These are phyloP conservation scores for Sugiyamaella floridensis DNA, from an alignment of 805 yeast genomes.

Conservation along the genomic window DNA sequence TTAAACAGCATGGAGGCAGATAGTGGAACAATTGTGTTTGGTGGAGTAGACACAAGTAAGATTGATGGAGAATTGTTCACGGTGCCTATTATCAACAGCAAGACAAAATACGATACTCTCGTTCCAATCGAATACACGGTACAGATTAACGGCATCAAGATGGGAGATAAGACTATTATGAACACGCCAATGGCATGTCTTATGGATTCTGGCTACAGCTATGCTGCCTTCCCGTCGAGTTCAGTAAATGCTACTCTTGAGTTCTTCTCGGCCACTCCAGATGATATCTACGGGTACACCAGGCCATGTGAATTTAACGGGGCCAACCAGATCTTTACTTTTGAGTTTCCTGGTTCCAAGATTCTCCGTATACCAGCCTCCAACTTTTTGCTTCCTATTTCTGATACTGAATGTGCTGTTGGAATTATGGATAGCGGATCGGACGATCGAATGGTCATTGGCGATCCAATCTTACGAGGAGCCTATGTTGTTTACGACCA, in stretches of 20 bases:
- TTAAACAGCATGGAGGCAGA: conserved; percentile 30
- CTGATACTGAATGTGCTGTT: conserved; percentile 5
- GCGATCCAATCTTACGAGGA: conserved; percentile 57
- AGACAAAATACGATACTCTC: conserved; percentile 2
- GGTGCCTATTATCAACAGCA: conserved; percentile 27
- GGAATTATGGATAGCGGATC: conserved; percentile 4
- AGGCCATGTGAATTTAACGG: conserved; percentile 12
- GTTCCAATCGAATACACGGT: conserved; percentile 17
- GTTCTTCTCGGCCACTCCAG: conserved; percentile 5
- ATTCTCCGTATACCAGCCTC: conserved; percentile 19
- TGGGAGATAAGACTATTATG: conserved; percentile 5
- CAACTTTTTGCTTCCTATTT: conserved; percentile 10
- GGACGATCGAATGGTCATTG: conserved; percentile 37
- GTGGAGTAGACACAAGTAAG: conserved; percentile 41
- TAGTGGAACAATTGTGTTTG: conserved; percentile 38
- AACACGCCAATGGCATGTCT: conserved; percentile 30
- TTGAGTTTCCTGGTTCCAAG: conserved; percentile 20
- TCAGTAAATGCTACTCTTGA: not conserved
- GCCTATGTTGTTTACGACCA: conserved; percentile 64
- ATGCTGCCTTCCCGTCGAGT: conserved; percentile 40
- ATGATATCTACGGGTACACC: conserved; percentile 16
- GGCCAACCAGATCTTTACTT: conserved; percentile 5
- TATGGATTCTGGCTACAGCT: conserved; percentile 50
- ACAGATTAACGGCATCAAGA: conserved; percentile 14
- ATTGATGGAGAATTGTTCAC: conserved; percentile 33